A percentile compares a stretch with the other conserved stretches of the same genome.
phyloP scores from a whole-genome alignment of 2,329 filamentous ascomycete species.

The Colletotrichum viniferum region DNA sequence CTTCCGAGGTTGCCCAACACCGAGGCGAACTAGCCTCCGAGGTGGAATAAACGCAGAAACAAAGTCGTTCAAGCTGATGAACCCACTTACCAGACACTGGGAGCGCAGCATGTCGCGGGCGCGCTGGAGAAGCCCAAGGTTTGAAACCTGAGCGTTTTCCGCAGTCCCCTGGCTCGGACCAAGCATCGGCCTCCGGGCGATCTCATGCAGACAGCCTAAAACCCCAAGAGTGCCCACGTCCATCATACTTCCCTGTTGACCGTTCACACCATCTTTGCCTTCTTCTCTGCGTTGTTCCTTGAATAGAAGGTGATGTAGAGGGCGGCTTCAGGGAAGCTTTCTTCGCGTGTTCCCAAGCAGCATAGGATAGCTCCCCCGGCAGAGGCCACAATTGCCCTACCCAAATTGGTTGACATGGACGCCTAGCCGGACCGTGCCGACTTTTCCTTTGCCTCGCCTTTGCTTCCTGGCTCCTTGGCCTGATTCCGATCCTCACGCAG shows the following conservation, averaged over 20 bases:
- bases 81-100: neutral
- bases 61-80: neutral
- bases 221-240: neutral
- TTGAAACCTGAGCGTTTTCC: constrained; percentile 3
- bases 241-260: neutral
- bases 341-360: neutral
- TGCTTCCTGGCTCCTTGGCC: neutral
- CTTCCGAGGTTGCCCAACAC: neutral
- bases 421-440: constrained; percentile 4
- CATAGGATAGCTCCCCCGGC: neutral
- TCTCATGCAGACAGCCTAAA: neutral
- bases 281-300: neutral
- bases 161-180: neutral
- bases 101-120: neutral
- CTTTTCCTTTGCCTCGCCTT: neutral
- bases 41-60: neutral
- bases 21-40: neutral
- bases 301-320: neutral
- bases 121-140: neutral
- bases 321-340: neutral
- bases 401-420: neutral
- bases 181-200: constrained; percentile 5
- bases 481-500: neutral
- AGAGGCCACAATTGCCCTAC: neutral
- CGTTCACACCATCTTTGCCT: neutral